Base-by-base conservation (phyloP, 2,329 filamentous ascomycete species). In the Graphilbum ipis-grandicollis region DNA sequence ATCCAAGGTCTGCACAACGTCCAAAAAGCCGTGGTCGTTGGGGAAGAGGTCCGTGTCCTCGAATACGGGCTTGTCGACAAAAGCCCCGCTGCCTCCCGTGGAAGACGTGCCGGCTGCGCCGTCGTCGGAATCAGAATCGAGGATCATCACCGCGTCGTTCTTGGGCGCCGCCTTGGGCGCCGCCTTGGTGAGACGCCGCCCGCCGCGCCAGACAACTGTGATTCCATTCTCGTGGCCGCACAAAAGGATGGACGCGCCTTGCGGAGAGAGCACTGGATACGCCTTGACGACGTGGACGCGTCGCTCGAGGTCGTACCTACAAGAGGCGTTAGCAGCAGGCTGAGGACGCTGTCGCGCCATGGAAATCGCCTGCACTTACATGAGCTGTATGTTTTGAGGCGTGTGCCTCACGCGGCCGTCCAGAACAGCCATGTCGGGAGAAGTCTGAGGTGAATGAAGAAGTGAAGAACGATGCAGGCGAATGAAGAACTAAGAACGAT, bases 221-320 rank as follows among this genome's bases (percentile, higher is more conserved):
- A 76, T 53, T 32, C 74, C 74, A 50, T 67, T 71, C 41, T 75
- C 70, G 46, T 77, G 72, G 33, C 68, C 72, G 46, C 75, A 75
- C 32, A 79, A 54, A 19, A 78, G 50, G 47, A 78, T 65, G 3
- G 65, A 71, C 7, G 74, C 73, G 26, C 73, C 73, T 47, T 79
- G 74, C 2, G 71, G 63, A 2, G 73, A 75, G 40, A 63, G 60
- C 15, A 74, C 58, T 1, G 74, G 74, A 47, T 77, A 77, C 4
- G 64, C 64, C 45, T 73, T 68, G 35, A 74, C 61, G 47, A 71
- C 60, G 51, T 76, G 61, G 34, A 75, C 59, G 41, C 72, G 68
- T 41, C 66, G 62, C 31, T 63, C 56, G 23, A 76, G 54, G 39
- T 73, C 66, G 45, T 76, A 76, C 41, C 73, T 78, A 9, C 2